Evolutionary conservation across 1,284 basidiomycete genomes (phyloP), one percentile per base, ranked within the genome.

Genomic region (Puccinia sorghi): DNA sequence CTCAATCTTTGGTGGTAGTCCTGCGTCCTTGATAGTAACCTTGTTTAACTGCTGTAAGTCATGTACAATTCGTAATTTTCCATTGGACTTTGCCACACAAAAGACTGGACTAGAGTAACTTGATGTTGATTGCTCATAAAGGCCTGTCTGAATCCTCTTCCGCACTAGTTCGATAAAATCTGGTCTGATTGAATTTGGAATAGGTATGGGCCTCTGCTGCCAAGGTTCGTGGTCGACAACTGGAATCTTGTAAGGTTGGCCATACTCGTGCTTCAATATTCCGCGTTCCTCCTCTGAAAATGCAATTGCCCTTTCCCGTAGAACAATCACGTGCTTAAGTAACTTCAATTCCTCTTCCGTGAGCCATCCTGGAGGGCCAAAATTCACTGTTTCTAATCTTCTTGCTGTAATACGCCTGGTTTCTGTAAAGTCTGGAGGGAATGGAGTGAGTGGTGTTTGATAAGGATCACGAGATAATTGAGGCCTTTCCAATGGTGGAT

Each of bases 141-240:
- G 50, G 9, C 67, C 67, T 22, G 41, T 50, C 32, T 48, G 7
- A 46, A 70, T 43, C 25, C 43, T 2, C n/a, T 70, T 27, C 7
- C 43, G 6, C 5, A 70, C 32, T 70, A 70, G 27, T 17, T 70
- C 41, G 3, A 50, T 70, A 17, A 48, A 50, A 9, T 50, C 67
- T 22, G 13, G 15, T 25, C 22, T 46, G 46, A 70, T 70, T 7
- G 67, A 9, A n/a, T 15, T n/a, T 7, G 67, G 67, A 1, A 48
- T 70, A 2, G 67, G 67, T 2, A 70, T 70, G 11, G 67, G 67
- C 46, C 32, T 70, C 67, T 70, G 43, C 43, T 70, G 67, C 67
- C 67, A 70, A 9, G 37, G 67, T 43, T 46, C 8, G 22, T 70
- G 67, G 7, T 43, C 39, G 12, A 67, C 32, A 22, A 41, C n/a